phyloP scores from a whole-genome alignment of 495 filamentous ascomycete genomes.

The Aspergillus bridgeri region DNA sequence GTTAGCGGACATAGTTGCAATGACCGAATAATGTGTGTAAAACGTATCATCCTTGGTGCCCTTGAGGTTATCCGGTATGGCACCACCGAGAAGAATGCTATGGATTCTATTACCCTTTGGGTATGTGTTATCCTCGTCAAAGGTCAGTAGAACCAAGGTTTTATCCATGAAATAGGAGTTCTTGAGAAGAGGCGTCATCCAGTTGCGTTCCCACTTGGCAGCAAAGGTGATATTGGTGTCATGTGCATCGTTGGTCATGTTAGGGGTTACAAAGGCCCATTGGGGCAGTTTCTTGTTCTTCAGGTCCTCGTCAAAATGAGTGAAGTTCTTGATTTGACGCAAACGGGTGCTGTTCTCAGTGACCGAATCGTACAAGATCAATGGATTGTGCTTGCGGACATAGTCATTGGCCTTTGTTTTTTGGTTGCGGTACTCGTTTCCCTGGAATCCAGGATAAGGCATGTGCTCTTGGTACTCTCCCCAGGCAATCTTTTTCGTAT shows the following conservation, averaged over 20 bases:
- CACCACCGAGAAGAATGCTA: conserved; percentile 62
- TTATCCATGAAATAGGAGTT: conserved; percentile 66
- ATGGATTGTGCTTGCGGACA: conserved; percentile 75
- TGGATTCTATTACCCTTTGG: conserved; percentile 53
- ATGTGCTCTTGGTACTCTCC: conserved; percentile 66
- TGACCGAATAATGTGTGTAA: conserved; percentile 70
- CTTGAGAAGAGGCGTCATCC: conserved; percentile 59
- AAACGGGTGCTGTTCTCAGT: conserved; percentile 51
- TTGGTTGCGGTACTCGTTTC: conserved; percentile 53
- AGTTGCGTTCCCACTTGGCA: conserved; percentile 53
- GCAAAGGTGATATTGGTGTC: conserved; percentile 62
- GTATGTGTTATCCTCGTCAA: conserved; percentile 64
- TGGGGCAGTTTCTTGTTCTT: conserved; percentile 58
- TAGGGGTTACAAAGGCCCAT: conserved; percentile 73
- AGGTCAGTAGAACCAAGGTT: conserved; percentile 64
- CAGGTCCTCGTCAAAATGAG: conserved; percentile 58
- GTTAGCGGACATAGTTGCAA: conserved; percentile 64
- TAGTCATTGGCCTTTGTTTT: conserved; percentile 57
- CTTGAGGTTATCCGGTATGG: conserved; percentile 52
- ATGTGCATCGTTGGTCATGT: conserved; percentile 73
- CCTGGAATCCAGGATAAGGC: conserved; percentile 66
- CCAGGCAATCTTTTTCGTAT: conserved; percentile 66
- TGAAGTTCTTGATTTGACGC: conserved; percentile 65
- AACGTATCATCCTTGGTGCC: conserved; percentile 62
- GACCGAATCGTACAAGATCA: conserved; percentile 58